Conservation (phyloP, 306 rosid species). For the Ochetophila trinervis region DNA sequence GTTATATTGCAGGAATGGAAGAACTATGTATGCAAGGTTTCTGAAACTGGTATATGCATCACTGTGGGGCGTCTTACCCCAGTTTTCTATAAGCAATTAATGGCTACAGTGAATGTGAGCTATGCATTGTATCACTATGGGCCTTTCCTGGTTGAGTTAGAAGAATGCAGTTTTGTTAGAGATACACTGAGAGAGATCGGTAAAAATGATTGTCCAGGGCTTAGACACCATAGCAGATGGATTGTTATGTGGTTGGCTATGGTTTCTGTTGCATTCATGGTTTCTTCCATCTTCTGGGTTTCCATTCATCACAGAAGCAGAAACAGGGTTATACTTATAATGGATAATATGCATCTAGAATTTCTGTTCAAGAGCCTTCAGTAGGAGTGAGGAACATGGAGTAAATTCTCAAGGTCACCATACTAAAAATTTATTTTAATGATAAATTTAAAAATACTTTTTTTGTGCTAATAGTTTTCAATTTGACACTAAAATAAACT, state of each 20-base stretch:
- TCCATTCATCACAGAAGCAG: conserved; percentile 29
- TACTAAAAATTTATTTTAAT: no score
- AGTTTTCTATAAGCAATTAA: conserved; percentile 25
- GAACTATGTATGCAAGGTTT: conserved; percentile 27
- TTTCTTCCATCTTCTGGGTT: conserved; percentile 46
- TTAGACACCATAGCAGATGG: conserved; percentile 22
- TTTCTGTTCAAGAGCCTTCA: background rate
- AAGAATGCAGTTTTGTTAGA: conserved; percentile 42
- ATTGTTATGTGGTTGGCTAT: conserved; percentile 33
- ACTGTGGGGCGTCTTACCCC: conserved; percentile 46
- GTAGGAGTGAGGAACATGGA: no score
- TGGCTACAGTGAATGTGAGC: conserved; percentile 34
- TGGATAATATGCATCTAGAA: background rate
- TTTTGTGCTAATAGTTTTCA: no score
- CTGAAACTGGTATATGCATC: conserved; percentile 32
- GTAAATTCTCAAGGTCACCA: no score
- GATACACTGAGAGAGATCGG: conserved; percentile 31
- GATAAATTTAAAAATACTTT: no score
- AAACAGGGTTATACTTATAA: conserved; percentile 15
- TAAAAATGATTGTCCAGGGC: conserved; percentile 22
- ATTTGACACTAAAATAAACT: no score
- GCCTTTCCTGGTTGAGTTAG: conserved; percentile 32
- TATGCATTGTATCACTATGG: conserved; percentile 26
- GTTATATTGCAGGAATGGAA: conserved; percentile 33
- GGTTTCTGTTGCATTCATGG: conserved; percentile 33